Evolutionary conservation across 2,329 filamentous ascomycete species (phyloP), one percentile per base, ranked within the genome.

Genomic region (Colletotrichum trifolii): DNA sequence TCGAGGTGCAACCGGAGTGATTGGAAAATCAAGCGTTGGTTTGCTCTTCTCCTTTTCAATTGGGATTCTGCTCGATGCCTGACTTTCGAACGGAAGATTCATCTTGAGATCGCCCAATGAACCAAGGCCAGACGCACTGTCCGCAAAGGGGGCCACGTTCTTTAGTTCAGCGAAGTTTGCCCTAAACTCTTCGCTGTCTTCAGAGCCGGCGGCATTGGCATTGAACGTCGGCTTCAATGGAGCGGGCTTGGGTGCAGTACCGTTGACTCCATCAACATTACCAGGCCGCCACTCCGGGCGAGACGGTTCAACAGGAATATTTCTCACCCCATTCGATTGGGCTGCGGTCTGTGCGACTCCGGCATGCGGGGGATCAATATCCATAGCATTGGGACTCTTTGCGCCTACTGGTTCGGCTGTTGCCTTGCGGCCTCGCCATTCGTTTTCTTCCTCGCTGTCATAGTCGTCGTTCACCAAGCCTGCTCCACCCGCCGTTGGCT

Each of bases 381-480:
- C 88, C 88, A 90, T 90, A 12, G 87, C 86, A 62, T 83, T 85
- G 3, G 86, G 84, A 67, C 83, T 87, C 40, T 79, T 79, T 10
- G 74, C 73, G 17, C 69, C 67, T 6, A 67, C 60, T 3, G 73
- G 70, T 34, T 73, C 72, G 11, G 70, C 63, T 40, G 76, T 73
- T 6, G 72, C 67, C 52, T 78, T 77, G 60, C 77, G 72, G 48
- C 76, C 75, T 43, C 72, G 66, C 76, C 77, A 74, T 43, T 77
- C 67, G 65, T 54, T 70, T 59, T 78, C 80, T 47, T 82, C 81
- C 6, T 81, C 80, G 54, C 75, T 77, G 56, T 79, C 83, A 54
- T 79, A 81, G 4, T 83, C 82, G 0, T 83, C 80, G 36, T 83
- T 80, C 6, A 84, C 79, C 40, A 81, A 57, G 9, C 79, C 79